These are phyloP conservation scores for Didymella lethalis DNA, from an alignment of 2,329 filamentous ascomycete genomes.

Conservation along the genomic window DNA sequence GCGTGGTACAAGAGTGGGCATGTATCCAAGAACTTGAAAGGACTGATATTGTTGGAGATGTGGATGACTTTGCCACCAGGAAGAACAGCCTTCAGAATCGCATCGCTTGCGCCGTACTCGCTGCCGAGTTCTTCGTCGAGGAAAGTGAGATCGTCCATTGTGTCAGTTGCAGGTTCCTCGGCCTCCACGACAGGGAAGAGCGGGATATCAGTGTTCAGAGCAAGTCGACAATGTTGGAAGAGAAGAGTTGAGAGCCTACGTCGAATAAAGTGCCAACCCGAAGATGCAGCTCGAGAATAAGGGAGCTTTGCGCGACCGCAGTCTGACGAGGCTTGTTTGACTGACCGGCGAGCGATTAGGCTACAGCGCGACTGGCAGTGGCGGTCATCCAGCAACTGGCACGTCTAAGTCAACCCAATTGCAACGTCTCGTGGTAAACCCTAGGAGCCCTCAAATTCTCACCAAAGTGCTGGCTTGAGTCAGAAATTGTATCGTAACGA, in stretches of 20 bases:
- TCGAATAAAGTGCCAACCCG: background rate
- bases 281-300: background rate
- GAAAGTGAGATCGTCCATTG: conserved; percentile 38
- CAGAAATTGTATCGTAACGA: background rate
- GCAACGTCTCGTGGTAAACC: background rate
- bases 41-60: conserved; percentile 45
- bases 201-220: conserved; percentile 6
- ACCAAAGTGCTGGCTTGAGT: background rate
- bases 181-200: conserved; percentile 2
- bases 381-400: conserved; percentile 4
- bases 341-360: conserved; percentile 25
- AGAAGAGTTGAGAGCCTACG: background rate
- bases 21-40: conserved; percentile 42
- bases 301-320: conserved; percentile 9
- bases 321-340: conserved; percentile 25
- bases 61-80: conserved; percentile 41
- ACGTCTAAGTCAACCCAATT: background rate
- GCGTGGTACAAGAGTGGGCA: conserved; percentile 52
- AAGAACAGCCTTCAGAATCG: conserved; percentile 45
- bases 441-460: background rate
- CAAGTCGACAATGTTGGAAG: background rate
- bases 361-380: conserved; percentile 23
- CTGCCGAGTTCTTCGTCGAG: conserved; percentile 21
- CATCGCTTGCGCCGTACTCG: conserved; percentile 29
- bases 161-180: conserved; percentile 14